Evolutionary conservation across 768 basidiomycete species (phyloP), one percentile per base, ranked within the genome.

Genomic region (Pulveroboletus sp.): DNA sequence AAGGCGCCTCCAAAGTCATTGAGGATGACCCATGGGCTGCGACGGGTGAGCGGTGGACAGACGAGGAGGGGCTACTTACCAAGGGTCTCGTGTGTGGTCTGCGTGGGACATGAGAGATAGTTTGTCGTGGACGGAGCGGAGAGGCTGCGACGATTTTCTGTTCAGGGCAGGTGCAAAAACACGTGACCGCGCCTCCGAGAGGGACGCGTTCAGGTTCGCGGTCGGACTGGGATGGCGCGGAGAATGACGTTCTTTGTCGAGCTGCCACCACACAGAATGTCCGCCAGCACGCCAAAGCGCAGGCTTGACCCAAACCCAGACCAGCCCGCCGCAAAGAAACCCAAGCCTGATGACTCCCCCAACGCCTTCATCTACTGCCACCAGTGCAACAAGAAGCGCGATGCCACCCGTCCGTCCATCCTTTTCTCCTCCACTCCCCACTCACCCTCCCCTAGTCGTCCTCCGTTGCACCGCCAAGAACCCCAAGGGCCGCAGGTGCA

Each of bases 1-100:
- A 96, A 95, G 12, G 94, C 93, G 54, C 93, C 94, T 52, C 95
- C 94, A 70, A 94, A 95, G 75, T 98, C 95, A 76, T 91, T 96
- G 61, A 97, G 85, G 66, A 97, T 89, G 45, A 97, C 94, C 92
- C 93, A 97, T 62, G 95, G 95, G 73, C 95, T 97, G 62, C 13
- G 16, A 59, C 12, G 11, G 0, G 13, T 0, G 19, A 19, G 19
- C 1, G 5, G 19, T 7, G n/a, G 7, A 19, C 11, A 17, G 5
- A 5, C 13, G 27, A 29, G 6, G 17, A 4, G 39, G 10, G n/a
- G n/a, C n/a, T n/a, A 24, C 8, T 14, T 30, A 86, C 92, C 93
- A 95, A 51, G 92, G 93, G 71, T 95, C 93, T 71, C 93, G 76
- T 47, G 92, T 90, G 72, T 94, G 93, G 73, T 95, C 93, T 62